Conservation (phyloP, 2,329 filamentous ascomycete genomes). For the Ophiobolus disseminans region DNA sequence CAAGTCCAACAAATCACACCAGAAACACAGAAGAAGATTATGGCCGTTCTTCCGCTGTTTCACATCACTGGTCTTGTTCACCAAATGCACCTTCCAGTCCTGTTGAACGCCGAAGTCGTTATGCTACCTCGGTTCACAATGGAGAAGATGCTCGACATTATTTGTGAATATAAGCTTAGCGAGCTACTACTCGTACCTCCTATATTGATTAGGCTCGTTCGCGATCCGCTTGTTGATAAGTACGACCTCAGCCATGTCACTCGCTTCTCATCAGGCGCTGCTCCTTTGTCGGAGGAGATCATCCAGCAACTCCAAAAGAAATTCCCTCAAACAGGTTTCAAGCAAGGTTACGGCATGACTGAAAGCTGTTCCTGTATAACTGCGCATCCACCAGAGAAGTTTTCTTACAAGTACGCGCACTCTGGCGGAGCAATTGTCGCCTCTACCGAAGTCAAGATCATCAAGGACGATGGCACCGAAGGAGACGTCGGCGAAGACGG, state of each 20-base stretch:
- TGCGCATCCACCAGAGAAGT: slow-evolving; percentile 63
- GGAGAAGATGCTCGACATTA: slow-evolving; percentile 55
- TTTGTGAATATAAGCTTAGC: slow-evolving; percentile 57
- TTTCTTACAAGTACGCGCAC: slow-evolving; percentile 65
- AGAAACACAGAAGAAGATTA: slow-evolving; percentile 50
- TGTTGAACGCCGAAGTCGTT: slow-evolving; percentile 70
- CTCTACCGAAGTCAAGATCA: slow-evolving; percentile 66
- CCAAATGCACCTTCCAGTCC: slow-evolving; percentile 66
- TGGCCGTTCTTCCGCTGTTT: slow-evolving; percentile 44
- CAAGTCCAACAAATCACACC: slow-evolving; percentile 57
- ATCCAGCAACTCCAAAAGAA: slow-evolving; percentile 62
- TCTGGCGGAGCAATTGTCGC: slow-evolving; percentile 64
- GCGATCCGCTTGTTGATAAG: slow-evolving; percentile 60
- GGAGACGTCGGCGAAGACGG: slow-evolving; percentile 60
- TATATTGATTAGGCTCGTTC: slow-evolving; percentile 67
- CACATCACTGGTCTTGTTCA: slow-evolving; percentile 48
- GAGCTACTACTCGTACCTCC: slow-evolving; percentile 63
- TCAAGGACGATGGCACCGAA: slow-evolving; percentile 64
- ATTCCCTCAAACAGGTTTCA: slow-evolving; percentile 67
- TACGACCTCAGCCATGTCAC: slow-evolving; percentile 65
- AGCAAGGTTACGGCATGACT: slow-evolving; percentile 74
- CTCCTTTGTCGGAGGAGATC: slow-evolving; percentile 65
- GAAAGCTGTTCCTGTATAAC: slow-evolving; percentile 70
- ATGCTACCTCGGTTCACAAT: slow-evolving; percentile 71
- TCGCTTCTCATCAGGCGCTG: slow-evolving; percentile 67